Evolutionary conservation across 1,139 yeast species (phyloP).

Genomic region (Trichomonascaceae sp.): DNA sequence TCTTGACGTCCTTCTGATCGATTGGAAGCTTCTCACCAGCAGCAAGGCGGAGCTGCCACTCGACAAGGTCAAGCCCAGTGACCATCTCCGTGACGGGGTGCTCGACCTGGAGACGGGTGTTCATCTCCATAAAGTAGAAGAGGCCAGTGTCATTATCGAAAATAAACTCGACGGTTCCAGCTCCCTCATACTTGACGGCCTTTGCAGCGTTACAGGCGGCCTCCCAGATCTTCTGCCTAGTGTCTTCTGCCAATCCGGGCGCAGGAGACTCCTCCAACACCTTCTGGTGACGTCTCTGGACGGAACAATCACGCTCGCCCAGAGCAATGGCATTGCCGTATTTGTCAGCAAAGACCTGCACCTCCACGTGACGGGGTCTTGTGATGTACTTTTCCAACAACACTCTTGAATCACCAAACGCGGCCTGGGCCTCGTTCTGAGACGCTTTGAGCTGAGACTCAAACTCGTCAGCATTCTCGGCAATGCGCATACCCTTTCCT

Average conservation of each 20-base stretch:
- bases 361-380: constrained; percentile 35
- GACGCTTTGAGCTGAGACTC: constrained; percentile 27
- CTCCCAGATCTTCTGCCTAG: constrained; percentile 42
- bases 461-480: constrained; percentile 26
- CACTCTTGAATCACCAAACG: constrained; percentile 33
- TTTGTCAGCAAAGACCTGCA: constrained; percentile 35
- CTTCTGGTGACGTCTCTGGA: constrained; percentile 37
- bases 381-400: constrained; percentile 34
- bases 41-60: constrained; percentile 88
- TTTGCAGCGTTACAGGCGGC: constrained; percentile 47
- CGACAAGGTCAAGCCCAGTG: constrained; percentile 84
- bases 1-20: constrained; percentile 20
- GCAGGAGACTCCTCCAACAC: constrained; percentile 41
- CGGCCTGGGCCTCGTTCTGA: constrained; percentile 30
- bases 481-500: constrained; percentile 38
- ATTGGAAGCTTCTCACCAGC: constrained; percentile 43
- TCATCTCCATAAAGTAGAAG: constrained; percentile 50
- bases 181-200: constrained; percentile 44
- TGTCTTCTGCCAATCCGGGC: constrained; percentile 38
- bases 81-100: constrained; percentile 68
- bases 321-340: constrained; percentile 32
- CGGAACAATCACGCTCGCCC: constrained; percentile 38
- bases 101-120: constrained; percentile 51
- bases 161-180: constrained; percentile 52
- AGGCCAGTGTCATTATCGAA: constrained; percentile 44